Evolutionary conservation across 495 filamentous ascomycete species (phyloP).

Genomic region (Hyaloscypha bicolor): DNA sequence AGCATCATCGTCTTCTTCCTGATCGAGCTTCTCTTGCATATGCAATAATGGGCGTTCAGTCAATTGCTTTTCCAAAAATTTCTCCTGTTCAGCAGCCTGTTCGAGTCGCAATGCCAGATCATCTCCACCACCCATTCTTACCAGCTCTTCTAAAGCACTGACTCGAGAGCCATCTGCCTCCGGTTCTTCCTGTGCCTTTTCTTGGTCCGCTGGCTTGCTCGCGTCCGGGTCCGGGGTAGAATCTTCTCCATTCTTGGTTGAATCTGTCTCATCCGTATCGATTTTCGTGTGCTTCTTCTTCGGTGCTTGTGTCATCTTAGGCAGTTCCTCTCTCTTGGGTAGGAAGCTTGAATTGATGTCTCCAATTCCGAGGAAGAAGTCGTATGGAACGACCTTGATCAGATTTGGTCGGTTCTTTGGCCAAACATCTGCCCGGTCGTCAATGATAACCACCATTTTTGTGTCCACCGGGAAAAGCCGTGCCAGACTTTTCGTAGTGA

Average conservation of each 20-base stretch:
- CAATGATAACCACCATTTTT: slow-evolving; percentile 99
- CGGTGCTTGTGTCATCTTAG: slow-evolving; percentile 28
- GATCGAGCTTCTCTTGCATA: slow-evolving; percentile 85
- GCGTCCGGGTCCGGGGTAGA: background rate
- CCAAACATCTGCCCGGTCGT: slow-evolving; percentile 98
- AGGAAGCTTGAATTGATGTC: slow-evolving; percentile 99
- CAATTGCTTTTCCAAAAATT: slow-evolving; percentile 84
- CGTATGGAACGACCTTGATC: slow-evolving; percentile 92
- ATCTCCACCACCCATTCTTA: slow-evolving; percentile 74
- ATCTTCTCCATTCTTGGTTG: slow-evolving; percentile 23
- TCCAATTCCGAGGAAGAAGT: slow-evolving; percentile 97
- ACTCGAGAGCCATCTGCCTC: slow-evolving; percentile 36
- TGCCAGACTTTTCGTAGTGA: slow-evolving; percentile 86
- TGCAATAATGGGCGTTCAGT: slow-evolving; percentile 84
- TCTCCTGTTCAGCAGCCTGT: slow-evolving; percentile 80
- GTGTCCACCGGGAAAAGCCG: slow-evolving; percentile 95
- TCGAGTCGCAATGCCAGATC: slow-evolving; percentile 70
- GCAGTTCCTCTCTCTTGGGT: slow-evolving; percentile 81
- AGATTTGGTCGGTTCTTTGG: slow-evolving; percentile 87
- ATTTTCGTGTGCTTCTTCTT: slow-evolving; percentile 36
- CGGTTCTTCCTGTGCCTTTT: slow-evolving; percentile 27
- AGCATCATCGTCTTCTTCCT: slow-evolving; percentile 65
- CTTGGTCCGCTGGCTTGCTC: slow-evolving; percentile 2
- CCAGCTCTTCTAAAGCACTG: slow-evolving; percentile 72
- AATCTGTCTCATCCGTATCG: slow-evolving; percentile 34